Evolutionary conservation across 2,329 filamentous ascomycete genomes (phyloP).

Genomic region (Colletotrichum tropicale): DNA sequence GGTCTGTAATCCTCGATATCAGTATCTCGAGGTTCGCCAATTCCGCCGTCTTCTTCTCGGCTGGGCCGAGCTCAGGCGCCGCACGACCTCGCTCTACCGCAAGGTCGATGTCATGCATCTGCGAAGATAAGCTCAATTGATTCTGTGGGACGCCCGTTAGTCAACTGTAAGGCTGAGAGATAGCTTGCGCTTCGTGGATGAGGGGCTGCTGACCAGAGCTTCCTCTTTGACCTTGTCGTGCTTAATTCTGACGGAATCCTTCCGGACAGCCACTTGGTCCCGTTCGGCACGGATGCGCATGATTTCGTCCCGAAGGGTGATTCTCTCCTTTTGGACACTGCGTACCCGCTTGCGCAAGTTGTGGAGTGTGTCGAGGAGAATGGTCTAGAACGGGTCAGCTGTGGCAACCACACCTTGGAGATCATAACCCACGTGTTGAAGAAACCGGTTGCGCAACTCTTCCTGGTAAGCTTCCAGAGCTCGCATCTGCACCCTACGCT

Average conservation of each 20-base stretch:
- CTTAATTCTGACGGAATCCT: slow-evolving; percentile 65
- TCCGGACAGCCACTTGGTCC: slow-evolving; percentile 65
- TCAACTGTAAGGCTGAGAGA: not conserved
- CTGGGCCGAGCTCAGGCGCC: slow-evolving; percentile 48
- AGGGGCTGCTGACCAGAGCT: slow-evolving; percentile 47
- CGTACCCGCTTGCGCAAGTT: slow-evolving; percentile 62
- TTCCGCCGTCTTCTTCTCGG: slow-evolving; percentile 53
- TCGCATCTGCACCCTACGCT: slow-evolving; percentile 58
- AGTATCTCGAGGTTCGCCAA: slow-evolving; percentile 62
- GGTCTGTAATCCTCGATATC: slow-evolving; percentile 57
- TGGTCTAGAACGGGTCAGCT: slow-evolving; percentile 44
- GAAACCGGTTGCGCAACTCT: slow-evolving; percentile 58
- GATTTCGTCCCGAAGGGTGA: slow-evolving; percentile 64
- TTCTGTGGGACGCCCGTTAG: slow-evolving; percentile 32
- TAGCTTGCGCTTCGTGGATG: not conserved
- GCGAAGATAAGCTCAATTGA: slow-evolving; percentile 58
- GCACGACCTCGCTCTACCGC: slow-evolving; percentile 56
- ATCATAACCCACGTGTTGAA: slow-evolving; percentile 60
- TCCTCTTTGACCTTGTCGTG: slow-evolving; percentile 61
- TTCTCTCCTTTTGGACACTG: slow-evolving; percentile 61
- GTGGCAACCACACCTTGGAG: slow-evolving; percentile 10
- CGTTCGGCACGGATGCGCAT: slow-evolving; percentile 62
- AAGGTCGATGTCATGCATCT: slow-evolving; percentile 67
- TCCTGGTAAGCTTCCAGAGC: slow-evolving; percentile 64
- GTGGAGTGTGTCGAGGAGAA: slow-evolving; percentile 63